These are phyloP conservation scores for Podospora didyma DNA, from an alignment of 495 filamentous ascomycete genomes.

Conservation along the genomic window DNA sequence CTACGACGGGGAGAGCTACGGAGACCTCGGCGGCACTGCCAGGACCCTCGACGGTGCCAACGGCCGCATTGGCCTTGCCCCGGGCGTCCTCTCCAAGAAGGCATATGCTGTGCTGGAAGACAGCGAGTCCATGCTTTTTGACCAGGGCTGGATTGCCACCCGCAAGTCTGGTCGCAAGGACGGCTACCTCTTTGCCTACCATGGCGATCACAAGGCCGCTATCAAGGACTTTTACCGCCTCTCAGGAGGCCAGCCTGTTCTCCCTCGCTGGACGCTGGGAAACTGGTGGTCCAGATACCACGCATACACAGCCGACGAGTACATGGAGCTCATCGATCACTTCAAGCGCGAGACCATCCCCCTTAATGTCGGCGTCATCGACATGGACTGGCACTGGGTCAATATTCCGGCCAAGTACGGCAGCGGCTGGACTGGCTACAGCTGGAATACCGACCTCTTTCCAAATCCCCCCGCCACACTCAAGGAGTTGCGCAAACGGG, in stretches of 20 bases:
- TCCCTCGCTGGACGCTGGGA: conserved; percentile 55
- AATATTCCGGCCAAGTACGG: conserved; percentile 27
- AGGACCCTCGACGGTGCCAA: conserved; percentile 51
- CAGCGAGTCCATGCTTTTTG: conserved; percentile 54
- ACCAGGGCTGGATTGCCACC: conserved; percentile 46
- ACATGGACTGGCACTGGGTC: conserved; percentile 62
- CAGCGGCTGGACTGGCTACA: conserved; percentile 59
- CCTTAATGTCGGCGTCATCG: conserved; percentile 51
- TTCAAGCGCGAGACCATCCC: conserved; percentile 48
- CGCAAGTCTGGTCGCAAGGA: conserved; percentile 43
- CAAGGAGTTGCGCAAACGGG: conserved; percentile 37
- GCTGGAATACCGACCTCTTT: conserved; percentile 54
- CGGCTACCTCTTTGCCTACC: conserved; percentile 56
- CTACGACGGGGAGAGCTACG: conserved; percentile 39
- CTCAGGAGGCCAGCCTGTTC: conserved; percentile 50
- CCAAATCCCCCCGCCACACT: conserved; percentile 46
- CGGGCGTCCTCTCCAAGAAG: conserved; percentile 43
- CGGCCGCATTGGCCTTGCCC: conserved; percentile 44
- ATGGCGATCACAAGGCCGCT: conserved; percentile 49
- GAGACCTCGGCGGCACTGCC: conserved; percentile 50
- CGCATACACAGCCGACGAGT: conserved; percentile 47
- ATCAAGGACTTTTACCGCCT: conserved; percentile 53
- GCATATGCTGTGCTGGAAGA: conserved; percentile 52
- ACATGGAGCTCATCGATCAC: conserved; percentile 47
- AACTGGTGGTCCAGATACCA: conserved; percentile 65